Conservation (phyloP, 2,329 filamentous ascomycete genomes). For the Orbilia javanica region DNA sequence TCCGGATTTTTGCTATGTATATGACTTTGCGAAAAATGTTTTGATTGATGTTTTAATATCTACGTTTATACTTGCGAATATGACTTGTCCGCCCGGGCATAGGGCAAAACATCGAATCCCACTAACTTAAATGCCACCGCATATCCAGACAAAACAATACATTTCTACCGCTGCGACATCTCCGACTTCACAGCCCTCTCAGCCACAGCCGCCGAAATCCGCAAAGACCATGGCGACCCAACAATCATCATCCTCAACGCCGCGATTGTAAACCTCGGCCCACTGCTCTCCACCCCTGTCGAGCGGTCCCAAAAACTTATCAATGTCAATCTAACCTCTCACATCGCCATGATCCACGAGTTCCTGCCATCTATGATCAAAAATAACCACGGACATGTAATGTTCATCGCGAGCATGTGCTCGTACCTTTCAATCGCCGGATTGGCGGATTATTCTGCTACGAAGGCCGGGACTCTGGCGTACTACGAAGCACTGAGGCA, state of each 20-base stretch:
- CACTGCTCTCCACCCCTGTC: constrained; percentile 24
- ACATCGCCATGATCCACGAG: constrained; percentile 75
- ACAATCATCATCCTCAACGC: constrained; percentile 66
- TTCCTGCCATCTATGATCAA: constrained; percentile 76
- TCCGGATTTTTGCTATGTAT: background rate
- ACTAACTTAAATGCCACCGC: background rate
- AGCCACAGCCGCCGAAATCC: constrained; percentile 63
- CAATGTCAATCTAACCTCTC: constrained; percentile 77
- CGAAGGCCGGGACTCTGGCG: constrained; percentile 75
- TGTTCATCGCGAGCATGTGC: constrained; percentile 76
- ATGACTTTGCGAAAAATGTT: background rate
- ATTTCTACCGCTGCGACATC: constrained; percentile 53
- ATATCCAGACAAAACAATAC: constrained; percentile 31
- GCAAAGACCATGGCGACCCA: constrained; percentile 63
- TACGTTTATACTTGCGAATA: background rate
- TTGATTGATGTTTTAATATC: too few species aligned
- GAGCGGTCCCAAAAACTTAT: constrained; percentile 66
- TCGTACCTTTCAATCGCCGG: constrained; percentile 73
- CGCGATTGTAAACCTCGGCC: constrained; percentile 64
- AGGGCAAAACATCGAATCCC: too few species aligned
- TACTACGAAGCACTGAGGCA: constrained; percentile 76
- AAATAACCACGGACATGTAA: constrained; percentile 77
- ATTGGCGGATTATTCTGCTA: constrained; percentile 76
- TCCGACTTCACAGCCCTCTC: constrained; percentile 30
- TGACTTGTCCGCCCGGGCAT: too few species aligned